These are phyloP conservation scores for Penicillium sp. DNA, from an alignment of 2,329 filamentous ascomycete species.

Conservation along the genomic window DNA sequence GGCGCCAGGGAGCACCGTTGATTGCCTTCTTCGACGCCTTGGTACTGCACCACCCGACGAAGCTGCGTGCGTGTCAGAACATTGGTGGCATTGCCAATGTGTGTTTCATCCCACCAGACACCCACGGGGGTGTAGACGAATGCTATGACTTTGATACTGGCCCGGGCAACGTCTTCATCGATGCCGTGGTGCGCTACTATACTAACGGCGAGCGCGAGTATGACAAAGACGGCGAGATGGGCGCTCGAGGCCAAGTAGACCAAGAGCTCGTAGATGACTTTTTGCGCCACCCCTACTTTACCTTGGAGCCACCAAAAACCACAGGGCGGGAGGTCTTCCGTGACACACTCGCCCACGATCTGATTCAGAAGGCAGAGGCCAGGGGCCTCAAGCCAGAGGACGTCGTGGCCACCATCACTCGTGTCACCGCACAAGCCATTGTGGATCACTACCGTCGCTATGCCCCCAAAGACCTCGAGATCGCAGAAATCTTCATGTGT, in stretches of 20 bases:
- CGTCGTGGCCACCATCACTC: conserved; percentile 58
- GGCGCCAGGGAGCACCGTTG: conserved; percentile 55
- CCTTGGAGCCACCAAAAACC: conserved; percentile 53
- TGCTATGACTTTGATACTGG: conserved; percentile 56
- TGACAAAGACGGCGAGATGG: conserved; percentile 54
- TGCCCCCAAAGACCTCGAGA: conserved; percentile 45
- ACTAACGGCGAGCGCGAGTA: conserved; percentile 52
- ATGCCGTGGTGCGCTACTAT: conserved; percentile 56
- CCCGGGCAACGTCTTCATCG: conserved; percentile 57
- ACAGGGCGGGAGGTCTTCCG: conserved; percentile 61
- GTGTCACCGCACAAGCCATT: conserved; percentile 59
- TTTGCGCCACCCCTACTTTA: conserved; percentile 52
- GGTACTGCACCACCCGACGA: conserved; percentile 55
- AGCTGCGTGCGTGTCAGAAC: conserved; percentile 59
- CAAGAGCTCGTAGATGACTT: conserved; percentile 55
- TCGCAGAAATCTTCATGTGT: conserved; percentile 61
- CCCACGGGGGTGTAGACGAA: conserved; percentile 28
- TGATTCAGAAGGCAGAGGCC: conserved; percentile 50
- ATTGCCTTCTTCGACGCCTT: conserved; percentile 59
- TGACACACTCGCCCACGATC: conserved; percentile 53
- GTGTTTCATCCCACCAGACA: conserved; percentile 43
- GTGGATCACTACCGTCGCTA: conserved; percentile 44
- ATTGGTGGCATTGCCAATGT: conserved; percentile 62
- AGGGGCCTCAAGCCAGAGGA: conserved; percentile 51
- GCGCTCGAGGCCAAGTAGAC: conserved; percentile 49